These are phyloP conservation scores for Mycena galopus DNA, from an alignment of 768 basidiomycete species.

Conservation along the genomic window DNA sequence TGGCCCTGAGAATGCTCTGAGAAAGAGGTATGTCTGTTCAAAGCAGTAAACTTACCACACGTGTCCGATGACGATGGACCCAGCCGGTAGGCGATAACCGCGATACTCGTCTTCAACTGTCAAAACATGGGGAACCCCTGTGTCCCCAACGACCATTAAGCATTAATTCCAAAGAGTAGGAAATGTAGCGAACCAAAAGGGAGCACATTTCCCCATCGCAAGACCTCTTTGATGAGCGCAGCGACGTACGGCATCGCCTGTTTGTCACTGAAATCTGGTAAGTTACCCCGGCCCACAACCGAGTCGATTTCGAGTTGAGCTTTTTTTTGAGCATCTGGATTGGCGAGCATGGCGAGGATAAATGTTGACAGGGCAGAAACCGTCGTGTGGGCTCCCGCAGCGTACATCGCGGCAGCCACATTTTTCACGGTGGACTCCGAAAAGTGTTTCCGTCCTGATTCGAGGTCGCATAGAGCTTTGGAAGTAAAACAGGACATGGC, in stretches of 20 bases:
- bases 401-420: neutral
- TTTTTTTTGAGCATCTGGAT: conserved; percentile 49
- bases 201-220: conserved; percentile 43
- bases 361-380: neutral
- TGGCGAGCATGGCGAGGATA: conserved; percentile 32
- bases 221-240: conserved; percentile 52
- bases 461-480: neutral
- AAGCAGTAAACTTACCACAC: neutral
- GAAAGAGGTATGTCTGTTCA: neutral
- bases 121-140: neutral
- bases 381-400: neutral
- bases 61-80: neutral
- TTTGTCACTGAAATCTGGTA: conserved; percentile 51
- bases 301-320: conserved; percentile 55
- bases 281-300: conserved; percentile 46
- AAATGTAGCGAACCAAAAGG: neutral
- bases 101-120: conserved; percentile 1
- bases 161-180: neutral
- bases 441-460: neutral
- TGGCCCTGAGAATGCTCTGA: neutral
- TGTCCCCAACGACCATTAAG: neutral
- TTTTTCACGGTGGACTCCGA: neutral
- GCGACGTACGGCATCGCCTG: conserved; percentile 49
- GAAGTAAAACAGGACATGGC: neutral
- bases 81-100: neutral